phyloP scores from a whole-genome alignment of 805 yeast species.

The Hagleromyces aurorensis region DNA sequence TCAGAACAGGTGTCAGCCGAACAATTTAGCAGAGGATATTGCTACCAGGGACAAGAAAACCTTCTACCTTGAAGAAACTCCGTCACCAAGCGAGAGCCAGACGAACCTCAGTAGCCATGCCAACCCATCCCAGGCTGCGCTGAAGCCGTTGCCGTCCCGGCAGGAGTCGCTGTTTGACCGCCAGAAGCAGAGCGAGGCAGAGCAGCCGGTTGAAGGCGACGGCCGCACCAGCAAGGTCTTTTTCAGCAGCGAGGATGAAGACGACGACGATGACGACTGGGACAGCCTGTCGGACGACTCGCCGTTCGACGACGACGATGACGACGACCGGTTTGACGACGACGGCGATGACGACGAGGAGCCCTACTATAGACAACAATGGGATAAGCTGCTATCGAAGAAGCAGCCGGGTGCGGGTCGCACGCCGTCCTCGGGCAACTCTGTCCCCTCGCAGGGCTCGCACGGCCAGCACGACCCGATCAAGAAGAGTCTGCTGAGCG shows the following conservation, averaged over 20 bases:
- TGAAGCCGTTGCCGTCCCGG: constrained; percentile 8
- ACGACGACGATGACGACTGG: constrained; percentile 31
- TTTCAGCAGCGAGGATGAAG: constrained; percentile 31
- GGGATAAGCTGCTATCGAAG: constrained; percentile 27
- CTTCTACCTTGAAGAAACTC: constrained; percentile 9
- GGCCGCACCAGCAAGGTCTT: constrained; percentile 17
- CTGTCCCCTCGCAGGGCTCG: constrained; percentile 6
- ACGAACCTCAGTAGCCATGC: not conserved
- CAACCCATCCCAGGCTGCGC: not conserved
- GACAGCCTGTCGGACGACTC: constrained; percentile 25
- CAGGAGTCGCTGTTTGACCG: constrained; percentile 13
- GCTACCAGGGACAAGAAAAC: too few relatives aligned
- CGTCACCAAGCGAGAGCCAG: constrained; percentile 5
- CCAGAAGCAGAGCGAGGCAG: constrained; percentile 4
- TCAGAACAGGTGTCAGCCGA: too few relatives aligned
- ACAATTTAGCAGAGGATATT: too few relatives aligned
- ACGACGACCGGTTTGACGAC: constrained; percentile 16
- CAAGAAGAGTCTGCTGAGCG: constrained; percentile 26
- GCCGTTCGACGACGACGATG: constrained; percentile 20
- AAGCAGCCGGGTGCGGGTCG: constrained; percentile 5
- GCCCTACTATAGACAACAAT: constrained; percentile 25
- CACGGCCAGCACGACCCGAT: constrained; percentile 16
- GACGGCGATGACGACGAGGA: constrained; percentile 28
- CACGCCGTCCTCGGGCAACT: constrained; percentile 6
- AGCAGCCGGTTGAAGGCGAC: constrained; percentile 3